These are phyloP conservation scores for Suhomyces sp. DNA, from an alignment of 805 yeast genomes.

Conservation along the genomic window DNA sequence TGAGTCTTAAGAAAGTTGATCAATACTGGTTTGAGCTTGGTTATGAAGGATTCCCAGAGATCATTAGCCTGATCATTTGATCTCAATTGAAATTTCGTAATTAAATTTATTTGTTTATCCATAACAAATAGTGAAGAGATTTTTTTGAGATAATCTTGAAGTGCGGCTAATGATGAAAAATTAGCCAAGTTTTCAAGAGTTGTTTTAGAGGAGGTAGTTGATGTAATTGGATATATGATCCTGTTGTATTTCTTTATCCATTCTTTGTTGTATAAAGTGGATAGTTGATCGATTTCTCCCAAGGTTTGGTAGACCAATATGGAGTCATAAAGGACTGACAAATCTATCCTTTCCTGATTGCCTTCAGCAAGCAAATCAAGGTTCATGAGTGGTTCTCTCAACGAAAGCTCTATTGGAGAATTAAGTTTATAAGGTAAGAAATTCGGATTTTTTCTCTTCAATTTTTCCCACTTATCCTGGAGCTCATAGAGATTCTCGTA, in stretches of 20 bases:
- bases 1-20: constrained; percentile 44
- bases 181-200: constrained; percentile 26
- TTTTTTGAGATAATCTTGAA: constrained; percentile 57
- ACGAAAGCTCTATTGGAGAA: constrained; percentile 79
- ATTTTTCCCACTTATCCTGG: constrained; percentile 57
- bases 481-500: constrained; percentile 55
- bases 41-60: constrained; percentile 69
- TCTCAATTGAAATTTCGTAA: constrained; percentile 65
- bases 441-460: constrained; percentile 41
- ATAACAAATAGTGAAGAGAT: constrained; percentile 74
- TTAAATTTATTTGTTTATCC: constrained; percentile 65
- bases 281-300: constrained; percentile 60
- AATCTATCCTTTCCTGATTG: constrained; percentile 43
- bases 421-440: constrained; percentile 66
- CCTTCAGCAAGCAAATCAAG: constrained; percentile 49
- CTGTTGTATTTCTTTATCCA: constrained; percentile 68
- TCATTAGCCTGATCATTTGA: constrained; percentile 62
- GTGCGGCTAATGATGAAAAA: constrained; percentile 30
- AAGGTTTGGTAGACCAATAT: constrained; percentile 77
- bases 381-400: constrained; percentile 56
- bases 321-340: constrained; percentile 80
- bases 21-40: constrained; percentile 60
- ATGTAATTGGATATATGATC: constrained; percentile 62
- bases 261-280: constrained; percentile 66
- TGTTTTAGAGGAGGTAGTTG: constrained; percentile 12